Evolutionary conservation across 2,329 filamentous ascomycete genomes (phyloP), one percentile per base, ranked within the genome.

Genomic region (Ilyonectria sp.): DNA sequence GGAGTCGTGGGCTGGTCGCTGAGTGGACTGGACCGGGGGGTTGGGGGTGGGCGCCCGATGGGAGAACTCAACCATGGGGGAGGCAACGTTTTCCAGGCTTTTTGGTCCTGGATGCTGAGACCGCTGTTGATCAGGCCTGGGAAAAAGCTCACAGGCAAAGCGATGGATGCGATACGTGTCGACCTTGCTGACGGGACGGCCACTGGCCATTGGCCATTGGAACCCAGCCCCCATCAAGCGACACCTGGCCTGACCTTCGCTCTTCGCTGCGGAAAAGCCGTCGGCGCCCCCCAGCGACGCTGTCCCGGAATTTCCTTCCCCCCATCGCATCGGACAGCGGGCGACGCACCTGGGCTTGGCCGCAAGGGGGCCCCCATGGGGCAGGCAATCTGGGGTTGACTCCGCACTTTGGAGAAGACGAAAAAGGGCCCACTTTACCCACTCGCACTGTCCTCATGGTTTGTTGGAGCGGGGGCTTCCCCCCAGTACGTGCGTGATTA

Each of bases 381-480:
- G 70, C 64, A 59, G 31, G 53, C 40, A 65, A 66, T 70, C 68
- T 70, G 68, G 68, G 68, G 68, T 70, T 54, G 65, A 68, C 70
- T 72, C 70, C 70, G 70, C 70, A 72, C 60, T 70, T 76, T 74
- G 74, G 70, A 74, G 74, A 75, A 71, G 47, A 44, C 43, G 37
- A 46, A 46, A 19, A 53, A 49, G 29, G 19, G 26, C 46, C 63
- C 63, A 61, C 52, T 33, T 65, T 65, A 59, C 43, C 66, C 63
- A 58, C 62, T 65, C 56, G 61, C 56, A 63, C 61, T 40, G 26
- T 63, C 47, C 60, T 52, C 33, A 59, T 46, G 37, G 59, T 46
- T 54, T 49, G 53, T 67, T 35, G 47, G 43, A 53, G 50, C 57
- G 52, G 53, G 63, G 54, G 59, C 46, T 56, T 31, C 44, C 35